Percentiles rank a stretch among this genome's conserved stretches.
These are phyloP conservation scores for Xylaria castorea DNA, from an alignment of 495 filamentous ascomycete genomes.

Conservation along the genomic window DNA sequence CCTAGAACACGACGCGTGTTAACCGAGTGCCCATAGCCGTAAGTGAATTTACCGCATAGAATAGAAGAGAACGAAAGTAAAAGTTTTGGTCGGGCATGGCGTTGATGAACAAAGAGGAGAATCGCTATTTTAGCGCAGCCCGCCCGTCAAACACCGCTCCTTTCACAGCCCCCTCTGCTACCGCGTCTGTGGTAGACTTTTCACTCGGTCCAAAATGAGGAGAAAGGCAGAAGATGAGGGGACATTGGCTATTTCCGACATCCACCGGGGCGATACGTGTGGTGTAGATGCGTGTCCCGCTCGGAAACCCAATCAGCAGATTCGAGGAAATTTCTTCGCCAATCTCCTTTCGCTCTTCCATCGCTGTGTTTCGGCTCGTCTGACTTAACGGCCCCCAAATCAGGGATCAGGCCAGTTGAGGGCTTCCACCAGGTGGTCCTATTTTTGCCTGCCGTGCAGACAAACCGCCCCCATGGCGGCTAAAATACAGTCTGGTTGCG, in stretches of 20 bases:
- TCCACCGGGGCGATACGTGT: background rate
- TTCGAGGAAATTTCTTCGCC: background rate
- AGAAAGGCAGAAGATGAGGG: background rate
- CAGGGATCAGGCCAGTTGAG: conserved; percentile 2
- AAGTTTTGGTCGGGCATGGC: background rate
- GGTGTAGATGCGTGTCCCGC: background rate
- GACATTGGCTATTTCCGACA: background rate
- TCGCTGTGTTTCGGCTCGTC: background rate
- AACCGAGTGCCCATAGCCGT: background rate
- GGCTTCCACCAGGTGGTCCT: background rate
- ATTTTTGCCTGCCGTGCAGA: background rate
- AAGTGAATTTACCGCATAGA: background rate
- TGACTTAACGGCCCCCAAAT: conserved; percentile 12
- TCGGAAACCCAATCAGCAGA: background rate
- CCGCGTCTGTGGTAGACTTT: background rate
- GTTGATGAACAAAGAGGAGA: background rate
- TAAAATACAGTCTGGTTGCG: background rate
- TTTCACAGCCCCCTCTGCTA: background rate
- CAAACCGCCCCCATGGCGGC: conserved; percentile 13
- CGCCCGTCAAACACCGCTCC: background rate
- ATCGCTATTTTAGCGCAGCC: background rate
- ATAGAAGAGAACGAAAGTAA: background rate
- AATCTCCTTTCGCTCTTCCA: background rate
- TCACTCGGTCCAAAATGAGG: too few species aligned
- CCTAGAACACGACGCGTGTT: conserved; percentile 38